A percentile compares a stretch with the other conserved stretches of the same genome.
These are phyloP conservation scores for Botryotinia convoluta DNA, from an alignment of 2,329 filamentous ascomycete species.

Conservation along the genomic window DNA sequence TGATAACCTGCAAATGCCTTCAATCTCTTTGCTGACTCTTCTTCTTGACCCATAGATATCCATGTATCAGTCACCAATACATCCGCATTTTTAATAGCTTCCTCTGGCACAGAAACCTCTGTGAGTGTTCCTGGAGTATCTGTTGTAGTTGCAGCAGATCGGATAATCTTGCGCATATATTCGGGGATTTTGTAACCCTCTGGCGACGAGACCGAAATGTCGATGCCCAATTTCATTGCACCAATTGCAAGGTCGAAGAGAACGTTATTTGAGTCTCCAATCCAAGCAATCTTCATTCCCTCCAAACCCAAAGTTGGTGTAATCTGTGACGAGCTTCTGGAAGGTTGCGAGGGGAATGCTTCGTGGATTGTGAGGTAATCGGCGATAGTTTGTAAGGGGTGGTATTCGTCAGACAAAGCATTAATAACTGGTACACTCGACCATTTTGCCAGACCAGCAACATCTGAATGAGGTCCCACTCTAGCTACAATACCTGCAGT, in stretches of 20 bases:
- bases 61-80: constrained; percentile 95
- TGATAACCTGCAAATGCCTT: constrained; percentile 87
- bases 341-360: constrained; percentile 53
- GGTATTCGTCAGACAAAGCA: constrained; percentile 83
- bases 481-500: constrained; percentile 79
- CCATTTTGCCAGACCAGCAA: constrained; percentile 66
- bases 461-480: constrained; percentile 73
- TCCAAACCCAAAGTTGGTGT: constrained; percentile 60
- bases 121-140: constrained; percentile 61
- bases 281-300: constrained; percentile 89
- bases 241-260: constrained; percentile 90
- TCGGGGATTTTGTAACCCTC: constrained; percentile 77
- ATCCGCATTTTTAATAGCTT: constrained; percentile 80
- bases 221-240: constrained; percentile 80
- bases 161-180: constrained; percentile 71
- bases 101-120: constrained; percentile 78
- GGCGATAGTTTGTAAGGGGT: constrained; percentile 90
- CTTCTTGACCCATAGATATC: constrained; percentile 97
- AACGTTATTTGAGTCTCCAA: constrained; percentile 96
- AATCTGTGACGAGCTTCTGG: constrained; percentile 25
- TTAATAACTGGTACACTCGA: constrained; percentile 82
- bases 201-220: constrained; percentile 85
- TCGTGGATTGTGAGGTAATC: constrained; percentile 92
- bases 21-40: constrained; percentile 72
- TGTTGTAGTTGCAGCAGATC: constrained; percentile 56